Evolutionary conservation across 2,329 filamentous ascomycete genomes (phyloP), one percentile per base, ranked within the genome.

Genomic region (Stemphylium vesicarium): DNA sequence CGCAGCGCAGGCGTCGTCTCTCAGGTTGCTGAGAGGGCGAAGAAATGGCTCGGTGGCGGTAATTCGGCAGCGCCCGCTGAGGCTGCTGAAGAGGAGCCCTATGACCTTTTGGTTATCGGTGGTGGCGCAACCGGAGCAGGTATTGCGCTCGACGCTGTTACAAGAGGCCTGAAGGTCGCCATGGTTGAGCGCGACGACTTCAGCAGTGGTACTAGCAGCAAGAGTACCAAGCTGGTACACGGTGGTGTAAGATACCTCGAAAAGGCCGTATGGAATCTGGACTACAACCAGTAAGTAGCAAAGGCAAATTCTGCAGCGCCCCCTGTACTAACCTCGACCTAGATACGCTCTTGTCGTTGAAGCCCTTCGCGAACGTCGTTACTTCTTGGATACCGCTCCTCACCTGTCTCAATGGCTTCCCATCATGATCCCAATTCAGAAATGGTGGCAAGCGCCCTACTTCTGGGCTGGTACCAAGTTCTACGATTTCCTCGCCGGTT

Each of bases 171-270:
- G 67, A 91, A 88, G 77, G 90, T 95, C 55, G 90, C 91, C 11
- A 78, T 93, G 45, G 89, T 95, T 13, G 90, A 95, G 78, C 83
- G 90, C 58, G 91, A 94, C 74, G 90, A 95, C 76, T 95, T 94
- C 74, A 88, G 88, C 65, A 84, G 88, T 59, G 90, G 91, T 26
- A 94, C 90, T 36, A 92, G 89, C 79, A 91, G 88, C 75, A 94
- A 94, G 80, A 92, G 89, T 78, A 95, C 90, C 43, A 95, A 95
- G 78, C 82, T 95, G 48, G 91, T 95, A 15, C 90, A 95, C 76
- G 90, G 90, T 64, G 90, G 90, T 70, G 91, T 95, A 56, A 85
- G 90, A 63, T 95, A 94, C 73, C 81, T 95, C 54, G 91, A 95
- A 75, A 95, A 95, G 80, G 90, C 90, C 50, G 86, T 95, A 44